Percentiles rank a stretch among this genome's conserved stretches.
Evolutionary conservation across 805 yeast genomes (phyloP).

Genomic region (Pichia thaimueangensis): DNA sequence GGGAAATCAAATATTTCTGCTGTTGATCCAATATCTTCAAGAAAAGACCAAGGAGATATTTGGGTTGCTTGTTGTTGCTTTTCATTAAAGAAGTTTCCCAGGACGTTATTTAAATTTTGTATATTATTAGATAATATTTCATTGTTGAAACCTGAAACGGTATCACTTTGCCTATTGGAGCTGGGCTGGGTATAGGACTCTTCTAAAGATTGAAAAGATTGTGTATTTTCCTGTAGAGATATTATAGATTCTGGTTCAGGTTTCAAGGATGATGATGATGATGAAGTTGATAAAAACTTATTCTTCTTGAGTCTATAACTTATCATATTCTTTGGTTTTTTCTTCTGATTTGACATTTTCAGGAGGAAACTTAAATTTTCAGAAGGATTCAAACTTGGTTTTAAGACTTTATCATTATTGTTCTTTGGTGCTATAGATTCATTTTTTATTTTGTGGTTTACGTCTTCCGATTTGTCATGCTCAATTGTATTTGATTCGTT

Average conservation of each 20-base stretch:
- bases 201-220: slow-evolving; percentile 14
- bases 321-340: too few relatives aligned
- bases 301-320: too few relatives aligned
- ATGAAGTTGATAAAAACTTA: too few relatives aligned
- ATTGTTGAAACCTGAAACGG: not conserved
- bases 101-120: slow-evolving; percentile 14
- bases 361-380: slow-evolving; percentile 15
- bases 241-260: not conserved
- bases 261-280: not conserved
- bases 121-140: slow-evolving; percentile 8
- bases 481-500: too few relatives aligned
- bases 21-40: slow-evolving; percentile 16
- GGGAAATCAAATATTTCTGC: not conserved
- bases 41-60: slow-evolving; percentile 16
- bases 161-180: not conserved
- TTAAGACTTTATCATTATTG: not conserved
- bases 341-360: slow-evolving; percentile 9
- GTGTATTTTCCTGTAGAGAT: not conserved
- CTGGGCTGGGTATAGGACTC: slow-evolving; percentile 11
- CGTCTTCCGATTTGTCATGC: not conserved
- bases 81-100: slow-evolving; percentile 17
- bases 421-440: not conserved
- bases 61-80: slow-evolving; percentile 11
- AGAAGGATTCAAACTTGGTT: slow-evolving; percentile 12
- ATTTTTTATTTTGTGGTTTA: not conserved